A percentile compares a stretch with the other conserved stretches of the same genome.
Conservation (phyloP, 345 rosid species). For the Eucalyptus erythrocorys region DNA sequence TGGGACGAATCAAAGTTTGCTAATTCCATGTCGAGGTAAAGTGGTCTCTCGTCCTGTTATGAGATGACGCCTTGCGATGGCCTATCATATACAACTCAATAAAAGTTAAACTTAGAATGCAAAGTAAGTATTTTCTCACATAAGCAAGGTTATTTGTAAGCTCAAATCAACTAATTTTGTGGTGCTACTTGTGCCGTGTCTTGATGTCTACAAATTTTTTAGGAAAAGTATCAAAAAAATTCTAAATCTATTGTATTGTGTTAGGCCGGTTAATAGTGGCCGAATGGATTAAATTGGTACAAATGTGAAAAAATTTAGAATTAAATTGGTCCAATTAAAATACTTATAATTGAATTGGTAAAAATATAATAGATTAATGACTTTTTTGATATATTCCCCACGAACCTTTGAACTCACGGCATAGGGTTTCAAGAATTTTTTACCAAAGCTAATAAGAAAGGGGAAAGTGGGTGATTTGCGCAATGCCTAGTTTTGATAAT, state of each 20-base stretch:
- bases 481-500: rapidly evolving
- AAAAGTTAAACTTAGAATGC: background rate
- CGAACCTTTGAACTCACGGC: background rate
- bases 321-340: rapidly evolving
- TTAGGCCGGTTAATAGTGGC: rapidly evolving
- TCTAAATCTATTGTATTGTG: no score
- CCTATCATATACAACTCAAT: background rate
- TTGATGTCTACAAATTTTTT: background rate
- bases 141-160: background rate
- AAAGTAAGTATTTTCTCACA: background rate
- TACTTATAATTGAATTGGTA: no score
- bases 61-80: background rate
- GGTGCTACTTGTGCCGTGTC: background rate
- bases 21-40: background rate
- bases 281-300: rapidly evolving
- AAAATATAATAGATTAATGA: no score
- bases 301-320: rapidly evolving
- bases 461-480: background rate
- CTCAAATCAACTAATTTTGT: background rate
- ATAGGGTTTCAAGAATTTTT: background rate
- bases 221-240: no score
- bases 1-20: background rate
- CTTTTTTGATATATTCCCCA: rapidly evolving
- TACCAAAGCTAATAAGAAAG: background rate
- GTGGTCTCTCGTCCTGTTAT: background rate